These are phyloP conservation scores for Populus ilicifolia DNA, from an alignment of 345 rosid genomes.

Conservation along the genomic window DNA sequence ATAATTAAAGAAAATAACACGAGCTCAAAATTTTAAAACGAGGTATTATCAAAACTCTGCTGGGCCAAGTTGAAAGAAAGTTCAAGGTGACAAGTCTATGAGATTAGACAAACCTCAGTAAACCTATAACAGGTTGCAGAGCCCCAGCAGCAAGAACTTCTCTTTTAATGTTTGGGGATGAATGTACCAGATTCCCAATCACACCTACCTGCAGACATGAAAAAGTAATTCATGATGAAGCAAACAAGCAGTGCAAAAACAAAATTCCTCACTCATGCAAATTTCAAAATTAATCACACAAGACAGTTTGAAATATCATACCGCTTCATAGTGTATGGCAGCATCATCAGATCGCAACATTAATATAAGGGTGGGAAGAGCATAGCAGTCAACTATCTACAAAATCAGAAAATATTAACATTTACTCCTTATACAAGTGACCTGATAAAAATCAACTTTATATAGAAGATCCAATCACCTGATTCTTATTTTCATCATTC, in stretches of 20 bases:
- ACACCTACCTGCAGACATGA: constrained; percentile 63
- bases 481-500: constrained; percentile 90
- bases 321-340: constrained; percentile 99
- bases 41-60: background rate
- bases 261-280: constrained; percentile 7
- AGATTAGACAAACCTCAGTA: constrained; percentile 58
- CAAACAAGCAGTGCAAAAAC: constrained; percentile 2
- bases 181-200: constrained; percentile 94
- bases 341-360: constrained; percentile 97
- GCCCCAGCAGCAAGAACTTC: constrained; percentile 97
- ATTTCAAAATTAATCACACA: constrained; percentile 3
- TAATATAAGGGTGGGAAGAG: constrained; percentile 88
- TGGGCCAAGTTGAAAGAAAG: background rate
- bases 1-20: background rate
- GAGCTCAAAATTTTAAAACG: background rate
- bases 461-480: constrained; percentile 38
- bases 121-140: constrained; percentile 89
- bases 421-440: constrained; percentile 9
- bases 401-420: constrained; percentile 18
- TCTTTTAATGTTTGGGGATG: constrained; percentile 88
- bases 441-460: constrained; percentile 11
- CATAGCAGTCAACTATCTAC: constrained; percentile 93
- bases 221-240: constrained; percentile 2
- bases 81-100: background rate
- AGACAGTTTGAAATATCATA: constrained; percentile 33